Base-by-base conservation (phyloP, 2,329 filamentous ascomycete genomes). In the Knufia petricola region DNA sequence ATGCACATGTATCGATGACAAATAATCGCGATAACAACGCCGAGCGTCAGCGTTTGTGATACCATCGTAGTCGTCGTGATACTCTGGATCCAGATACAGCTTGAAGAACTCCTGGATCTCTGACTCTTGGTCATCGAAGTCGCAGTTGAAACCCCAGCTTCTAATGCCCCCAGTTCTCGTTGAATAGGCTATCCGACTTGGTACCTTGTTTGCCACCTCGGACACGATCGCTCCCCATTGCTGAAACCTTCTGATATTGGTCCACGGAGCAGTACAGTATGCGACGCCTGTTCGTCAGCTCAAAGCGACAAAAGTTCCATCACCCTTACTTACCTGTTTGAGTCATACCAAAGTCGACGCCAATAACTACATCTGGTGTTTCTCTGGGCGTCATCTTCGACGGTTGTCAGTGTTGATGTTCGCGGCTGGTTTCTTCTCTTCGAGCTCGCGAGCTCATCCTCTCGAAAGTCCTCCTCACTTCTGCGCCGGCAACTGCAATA, bases 81-180 rank as follows among this genome's bases (percentile, higher is more conserved):
- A 42, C 40, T 40, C 50, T 17, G 21, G 39, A 42, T 51, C 51
- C 12, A 53, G 42, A 38, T 37, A 53, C 26, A 53, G 46, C 49
- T 51, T 51, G 44, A 51, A 51, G 32, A 39, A 47, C 26, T 50
- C 43, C 24, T 52, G 50, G 34, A 50, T 45, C 10, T 52, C 50
- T 2, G 30, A 30, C 13, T 52, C 42, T 7, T 57, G 51, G 9
- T 63, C 58, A n/a, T 64, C 59, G 20, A 61, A 50, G 41, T 69
- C 64, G 23, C 59, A 66, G 4, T 59, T 50, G 44, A 67, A 68
- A 0, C 66, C 66, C 66, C 66, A 69, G 1, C 49, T 40, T 45
- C 30, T 50, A 15, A 50, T 8, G 2, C 49, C 31, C 8, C 43
- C 44, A 0, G 54, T 52, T 2, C 54, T 45, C 4, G 44, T 17